These are phyloP conservation scores for Gaeumannomyces tritici DNA, from an alignment of 2,329 filamentous ascomycete species.

Conservation along the genomic window DNA sequence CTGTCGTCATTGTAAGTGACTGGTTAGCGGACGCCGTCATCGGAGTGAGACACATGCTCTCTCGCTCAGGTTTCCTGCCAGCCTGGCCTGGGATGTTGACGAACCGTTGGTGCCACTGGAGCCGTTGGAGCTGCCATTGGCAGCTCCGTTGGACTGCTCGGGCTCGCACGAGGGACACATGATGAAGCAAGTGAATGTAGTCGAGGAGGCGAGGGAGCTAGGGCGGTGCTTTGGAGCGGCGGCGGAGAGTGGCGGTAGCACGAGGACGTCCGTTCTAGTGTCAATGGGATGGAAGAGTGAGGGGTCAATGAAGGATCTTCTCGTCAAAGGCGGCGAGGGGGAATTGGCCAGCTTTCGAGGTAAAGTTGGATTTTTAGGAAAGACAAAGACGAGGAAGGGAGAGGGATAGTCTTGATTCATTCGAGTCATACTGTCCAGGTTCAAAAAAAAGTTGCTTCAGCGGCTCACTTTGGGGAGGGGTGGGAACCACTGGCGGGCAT, in stretches of 20 bases:
- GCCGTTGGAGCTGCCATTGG: constrained; percentile 1
- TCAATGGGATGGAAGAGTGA: background rate
- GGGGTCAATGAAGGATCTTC: background rate
- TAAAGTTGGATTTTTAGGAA: background rate
- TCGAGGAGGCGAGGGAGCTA: background rate
- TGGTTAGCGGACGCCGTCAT: constrained; percentile 1
- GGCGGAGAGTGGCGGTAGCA: background rate
- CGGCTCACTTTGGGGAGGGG: no score
- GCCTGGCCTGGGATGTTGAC: background rate
- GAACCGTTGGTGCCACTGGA: background rate
- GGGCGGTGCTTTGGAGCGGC: background rate
- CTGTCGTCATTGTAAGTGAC: background rate
- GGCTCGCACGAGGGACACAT: constrained; percentile 5
- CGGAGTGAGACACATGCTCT: background rate
- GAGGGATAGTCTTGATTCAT: background rate
- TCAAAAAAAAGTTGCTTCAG: no score
- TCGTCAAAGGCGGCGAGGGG: background rate
- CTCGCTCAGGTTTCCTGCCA: background rate
- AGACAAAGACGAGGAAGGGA: background rate
- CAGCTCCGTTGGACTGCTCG: background rate
- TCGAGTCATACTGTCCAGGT: background rate
- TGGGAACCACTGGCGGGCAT: background rate
- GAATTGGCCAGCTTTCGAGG: background rate
- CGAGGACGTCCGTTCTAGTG: background rate
- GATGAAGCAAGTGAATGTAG: background rate